A percentile compares a stretch with the other conserved stretches of the same genome.
Evolutionary conservation across 2,329 filamentous ascomycete genomes (phyloP).

Genomic region (Scedosporium boydii): DNA sequence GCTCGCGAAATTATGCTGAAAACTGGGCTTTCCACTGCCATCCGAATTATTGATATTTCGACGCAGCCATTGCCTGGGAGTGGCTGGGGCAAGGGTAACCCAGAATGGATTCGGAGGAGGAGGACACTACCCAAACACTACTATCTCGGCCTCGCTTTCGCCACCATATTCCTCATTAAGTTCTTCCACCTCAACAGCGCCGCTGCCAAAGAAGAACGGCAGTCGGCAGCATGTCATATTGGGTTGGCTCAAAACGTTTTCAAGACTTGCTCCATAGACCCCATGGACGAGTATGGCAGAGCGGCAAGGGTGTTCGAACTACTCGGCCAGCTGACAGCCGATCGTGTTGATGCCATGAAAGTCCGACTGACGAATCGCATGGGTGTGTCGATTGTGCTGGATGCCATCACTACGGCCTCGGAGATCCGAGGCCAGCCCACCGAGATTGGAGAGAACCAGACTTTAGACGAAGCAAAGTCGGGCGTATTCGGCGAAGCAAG

Average conservation of each 20-base stretch:
- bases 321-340: constrained; percentile 15
- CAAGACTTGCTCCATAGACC: constrained; percentile 12
- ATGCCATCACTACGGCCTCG: constrained; percentile 13
- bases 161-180: constrained; percentile 20
- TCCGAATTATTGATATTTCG: constrained; percentile 18
- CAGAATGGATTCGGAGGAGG: constrained; percentile 11
- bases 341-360: constrained; percentile 11
- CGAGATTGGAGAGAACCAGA: constrained; percentile 9
- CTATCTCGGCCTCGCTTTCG: constrained; percentile 18
- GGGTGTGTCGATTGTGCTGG: constrained; percentile 16
- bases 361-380: constrained; percentile 14
- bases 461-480: background rate
- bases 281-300: constrained; percentile 16
- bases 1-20: constrained; percentile 18
- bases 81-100: constrained; percentile 6
- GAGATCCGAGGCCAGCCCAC: constrained; percentile 11
- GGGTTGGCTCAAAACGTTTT: constrained; percentile 18
- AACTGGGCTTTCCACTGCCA: constrained; percentile 15
- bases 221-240: constrained; percentile 19
- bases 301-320: constrained; percentile 17
- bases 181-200: constrained; percentile 17
- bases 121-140: constrained; percentile 16
- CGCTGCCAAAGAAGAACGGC: constrained; percentile 17
- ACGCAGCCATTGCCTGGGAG: constrained; percentile 13
- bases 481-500: background rate